Evolutionary conservation across 2,329 filamentous ascomycete species (phyloP), one percentile per base, ranked within the genome.

Genomic region (Aspergillus cejpii): DNA sequence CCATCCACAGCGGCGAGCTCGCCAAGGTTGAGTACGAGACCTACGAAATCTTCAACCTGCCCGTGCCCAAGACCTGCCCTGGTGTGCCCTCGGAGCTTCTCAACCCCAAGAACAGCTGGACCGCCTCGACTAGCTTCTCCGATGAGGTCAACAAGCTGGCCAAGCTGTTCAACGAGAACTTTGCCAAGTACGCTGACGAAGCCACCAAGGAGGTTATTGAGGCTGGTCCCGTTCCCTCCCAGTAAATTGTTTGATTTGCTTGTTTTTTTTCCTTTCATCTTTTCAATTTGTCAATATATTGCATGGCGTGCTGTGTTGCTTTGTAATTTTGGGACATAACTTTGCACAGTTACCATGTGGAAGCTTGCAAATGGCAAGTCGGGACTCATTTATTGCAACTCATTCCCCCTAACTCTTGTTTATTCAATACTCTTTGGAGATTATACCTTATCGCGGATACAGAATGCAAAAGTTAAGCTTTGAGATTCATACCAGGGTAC

Each of bases 1-100:
- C 91, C 66, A 96, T 98, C 74, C 92, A 98, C 84, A 90, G 81
- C 41, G 92, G 92, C 59, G 88, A 95, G 74, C 87, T 98, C 57
- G 89, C 89, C 64, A 86, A 94, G 61, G 84, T 80, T 52, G 85
- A 94, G 71, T 98, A 87, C 74, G 92, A 98, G 78, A 88, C 75
- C 56, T 98, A 98, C 74, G 88, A 89, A 31, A 83, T 89, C 54
- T 98, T 98, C 83, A 95, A 96, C 78, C 84, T 98, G 47, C 80
- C 85, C 65, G 88, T 98, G n/a, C 92, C 92, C 69, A 96, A 85
- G 76, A 75, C 81, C 39, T 97, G 91, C 79, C 81, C 85, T 53
- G 84, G 83, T 64, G 92, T 98, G 6, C 92, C 92, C 41, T 77
- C 80, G 49, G 91, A 97, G 74, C 79, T 98, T 28, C 82, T 98